A percentile compares a stretch with the other conserved stretches of the same genome.
phyloP scores from a whole-genome alignment of 192 early-diverging fungal genomes.

The Pilaira anomala region DNA sequence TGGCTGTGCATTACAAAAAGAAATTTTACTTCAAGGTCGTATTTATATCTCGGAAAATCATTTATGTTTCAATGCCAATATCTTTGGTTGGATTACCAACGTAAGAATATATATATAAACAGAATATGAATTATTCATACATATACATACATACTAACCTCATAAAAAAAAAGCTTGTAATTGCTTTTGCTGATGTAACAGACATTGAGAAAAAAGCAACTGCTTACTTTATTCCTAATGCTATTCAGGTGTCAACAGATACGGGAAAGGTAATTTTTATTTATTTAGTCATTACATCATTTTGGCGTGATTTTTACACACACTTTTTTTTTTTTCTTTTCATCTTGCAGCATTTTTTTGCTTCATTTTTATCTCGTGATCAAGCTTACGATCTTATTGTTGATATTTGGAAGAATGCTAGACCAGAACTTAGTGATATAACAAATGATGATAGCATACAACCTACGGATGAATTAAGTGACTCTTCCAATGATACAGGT shows the following conservation, averaged over 20 bases:
- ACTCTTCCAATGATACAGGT: neutral
- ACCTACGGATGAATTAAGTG: neutral
- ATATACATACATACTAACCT: too few species aligned
- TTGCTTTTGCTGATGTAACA: slow-evolving; percentile 74
- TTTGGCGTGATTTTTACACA: neutral
- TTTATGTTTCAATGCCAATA: slow-evolving; percentile 84
- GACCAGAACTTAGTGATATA: slow-evolving; percentile 9
- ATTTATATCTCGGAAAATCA: slow-evolving; percentile 79
- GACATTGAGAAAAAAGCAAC: slow-evolving; percentile 84
- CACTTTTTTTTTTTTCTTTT: neutral
- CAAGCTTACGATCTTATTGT: slow-evolving; percentile 67
- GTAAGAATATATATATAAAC: slow-evolving; percentile 32
- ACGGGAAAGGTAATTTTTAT: slow-evolving; percentile 50
- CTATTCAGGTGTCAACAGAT: slow-evolving; percentile 76
- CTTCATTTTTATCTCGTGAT: slow-evolving; percentile 85
- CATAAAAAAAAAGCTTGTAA: too few species aligned
- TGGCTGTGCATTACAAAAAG: slow-evolving; percentile 84
- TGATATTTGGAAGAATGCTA: slow-evolving; percentile 54
- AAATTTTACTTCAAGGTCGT: slow-evolving; percentile 83
- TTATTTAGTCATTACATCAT: too few species aligned
- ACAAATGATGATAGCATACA: neutral
- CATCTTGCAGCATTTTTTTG: slow-evolving; percentile 67
- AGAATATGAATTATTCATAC: neutral
- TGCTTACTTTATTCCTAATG: slow-evolving; percentile 85
- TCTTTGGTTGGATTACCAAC: slow-evolving; percentile 87